A percentile compares a stretch with the other conserved stretches of the same genome.
Evolutionary conservation across 345 rosid species (phyloP).

Genomic region (Boechera retrofracta): DNA sequence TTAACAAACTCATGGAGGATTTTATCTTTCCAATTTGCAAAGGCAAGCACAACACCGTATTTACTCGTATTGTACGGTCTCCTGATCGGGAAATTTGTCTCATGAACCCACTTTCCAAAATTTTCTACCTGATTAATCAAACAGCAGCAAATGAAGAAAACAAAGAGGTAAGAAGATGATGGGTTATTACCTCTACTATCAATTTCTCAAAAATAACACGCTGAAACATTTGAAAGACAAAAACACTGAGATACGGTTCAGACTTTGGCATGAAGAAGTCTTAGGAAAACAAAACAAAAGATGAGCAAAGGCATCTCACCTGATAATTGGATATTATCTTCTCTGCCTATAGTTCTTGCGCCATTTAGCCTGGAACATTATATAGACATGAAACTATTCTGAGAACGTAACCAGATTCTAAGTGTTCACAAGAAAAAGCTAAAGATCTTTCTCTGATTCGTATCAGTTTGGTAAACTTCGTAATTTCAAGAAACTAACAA

Average conservation of each 20-base stretch:
- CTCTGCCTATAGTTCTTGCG: conserved; percentile 60
- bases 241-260: conserved; percentile 65
- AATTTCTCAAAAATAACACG: conserved; percentile 61
- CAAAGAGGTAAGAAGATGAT: conserved; percentile 32
- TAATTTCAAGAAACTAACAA: neutral
- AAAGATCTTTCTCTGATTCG: neutral
- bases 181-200: conserved; percentile 63
- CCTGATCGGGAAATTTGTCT: conserved; percentile 60
- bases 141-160: conserved; percentile 46
- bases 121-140: conserved; percentile 69
- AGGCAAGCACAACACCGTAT: conserved; percentile 71
- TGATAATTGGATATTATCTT: conserved; percentile 57
- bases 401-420: neutral
- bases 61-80: conserved; percentile 69
- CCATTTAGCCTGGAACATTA: conserved; percentile 51
- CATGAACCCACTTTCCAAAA: conserved; percentile 70
- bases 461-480: neutral
- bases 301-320: conserved; percentile 47
- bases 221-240: conserved; percentile 73
- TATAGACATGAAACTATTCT: neutral
- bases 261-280: conserved; percentile 6
- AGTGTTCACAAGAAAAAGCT: neutral
- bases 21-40: conserved; percentile 65
- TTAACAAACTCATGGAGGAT: conserved; percentile 61
- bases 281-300: neutral